Evolutionary conservation across 176 grass and related monocot genomes (phyloP).

Genomic region (Ampelocalamus luodianensis): DNA sequence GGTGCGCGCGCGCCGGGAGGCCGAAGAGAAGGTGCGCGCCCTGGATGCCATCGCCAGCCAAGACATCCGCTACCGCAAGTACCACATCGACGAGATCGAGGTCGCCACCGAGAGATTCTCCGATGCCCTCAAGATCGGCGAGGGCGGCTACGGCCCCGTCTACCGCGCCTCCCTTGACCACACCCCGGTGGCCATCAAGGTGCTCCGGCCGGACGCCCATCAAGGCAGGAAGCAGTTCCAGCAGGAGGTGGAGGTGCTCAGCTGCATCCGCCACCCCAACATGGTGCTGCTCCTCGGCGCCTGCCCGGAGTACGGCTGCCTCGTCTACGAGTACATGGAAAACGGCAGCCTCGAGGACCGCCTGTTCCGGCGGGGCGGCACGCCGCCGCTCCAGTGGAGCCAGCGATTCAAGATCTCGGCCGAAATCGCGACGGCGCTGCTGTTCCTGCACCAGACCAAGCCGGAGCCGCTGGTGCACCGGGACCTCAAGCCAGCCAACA

Average conservation of each 20-base stretch:
- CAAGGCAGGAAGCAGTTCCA: constrained; percentile 94
- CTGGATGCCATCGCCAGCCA: constrained; percentile 61
- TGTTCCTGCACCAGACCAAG: constrained; percentile 90
- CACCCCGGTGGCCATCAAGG: constrained; percentile 93
- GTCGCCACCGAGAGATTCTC: constrained; percentile 80
- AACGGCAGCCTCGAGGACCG: constrained; percentile 92
- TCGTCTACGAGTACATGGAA: constrained; percentile 97
- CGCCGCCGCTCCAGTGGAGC: constrained; percentile 67
- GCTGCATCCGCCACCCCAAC: constrained; percentile 93
- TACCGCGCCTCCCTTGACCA: constrained; percentile 84
- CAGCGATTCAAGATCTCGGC: constrained; percentile 77
- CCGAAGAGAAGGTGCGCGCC: constrained; percentile 80
- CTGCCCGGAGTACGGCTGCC: constrained; percentile 84
- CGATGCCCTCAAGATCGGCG: constrained; percentile 81
- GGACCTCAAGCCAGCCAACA: constrained; percentile 91
- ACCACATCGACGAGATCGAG: constrained; percentile 90
- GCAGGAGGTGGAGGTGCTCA: constrained; percentile 95
- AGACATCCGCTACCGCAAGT: constrained; percentile 79
- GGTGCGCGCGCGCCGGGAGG: constrained; percentile 73
- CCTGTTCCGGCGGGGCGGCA: constrained; percentile 66
- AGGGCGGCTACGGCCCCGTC: constrained; percentile 93
- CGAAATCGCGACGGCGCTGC: constrained; percentile 76
- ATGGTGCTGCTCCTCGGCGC: constrained; percentile 95
- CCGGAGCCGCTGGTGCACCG: constrained; percentile 93
- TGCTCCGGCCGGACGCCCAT: constrained; percentile 72